phyloP scores from a whole-genome alignment of 1,284 basidiomycete species.

The Psilocybe mexicana region DNA sequence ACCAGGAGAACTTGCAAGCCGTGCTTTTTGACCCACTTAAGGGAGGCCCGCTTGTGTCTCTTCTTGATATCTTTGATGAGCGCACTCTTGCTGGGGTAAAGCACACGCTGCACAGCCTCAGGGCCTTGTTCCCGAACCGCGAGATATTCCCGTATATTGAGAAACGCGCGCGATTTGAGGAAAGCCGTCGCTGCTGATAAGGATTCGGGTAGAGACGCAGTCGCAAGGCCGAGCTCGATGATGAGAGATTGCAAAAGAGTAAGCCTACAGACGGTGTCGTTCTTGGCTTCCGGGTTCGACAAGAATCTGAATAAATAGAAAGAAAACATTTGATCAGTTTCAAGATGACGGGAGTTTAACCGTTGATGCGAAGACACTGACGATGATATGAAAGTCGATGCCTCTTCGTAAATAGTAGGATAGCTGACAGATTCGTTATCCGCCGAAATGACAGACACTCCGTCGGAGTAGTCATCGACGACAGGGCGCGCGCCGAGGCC shows the following conservation, averaged over 20 bases:
- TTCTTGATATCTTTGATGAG: conserved; percentile 60
- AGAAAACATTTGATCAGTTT: background rate
- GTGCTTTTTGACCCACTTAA: conserved; percentile 61
- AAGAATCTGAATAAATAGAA: conserved; percentile 44
- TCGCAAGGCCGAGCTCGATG: conserved; percentile 54
- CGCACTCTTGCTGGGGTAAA: conserved; percentile 61
- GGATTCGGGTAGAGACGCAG: conserved; percentile 51
- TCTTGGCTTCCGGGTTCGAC: conserved; percentile 48
- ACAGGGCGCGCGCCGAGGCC: conserved; percentile 38
- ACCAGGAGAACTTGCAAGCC: conserved; percentile 67
- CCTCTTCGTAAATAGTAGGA: conserved; percentile 49
- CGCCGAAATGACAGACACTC: conserved; percentile 37
- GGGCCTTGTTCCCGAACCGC: conserved; percentile 62
- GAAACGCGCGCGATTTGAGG: conserved; percentile 62
- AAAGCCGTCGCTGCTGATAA: conserved; percentile 61
- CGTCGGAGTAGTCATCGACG: conserved; percentile 55
- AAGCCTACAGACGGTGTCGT: conserved; percentile 45
- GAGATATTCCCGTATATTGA: conserved; percentile 74
- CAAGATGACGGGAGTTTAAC: background rate
- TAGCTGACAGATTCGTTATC: conserved; percentile 22
- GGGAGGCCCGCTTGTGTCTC: conserved; percentile 45
- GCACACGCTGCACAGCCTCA: conserved; percentile 56
- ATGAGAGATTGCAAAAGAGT: conserved; percentile 54
- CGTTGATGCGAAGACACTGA: conserved; percentile 30
- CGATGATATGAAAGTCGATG: conserved; percentile 53